Evolutionary conservation across 306 rosid species (phyloP), one percentile per base, ranked within the genome.

Genomic region (Heteromeles arbutifolia): DNA sequence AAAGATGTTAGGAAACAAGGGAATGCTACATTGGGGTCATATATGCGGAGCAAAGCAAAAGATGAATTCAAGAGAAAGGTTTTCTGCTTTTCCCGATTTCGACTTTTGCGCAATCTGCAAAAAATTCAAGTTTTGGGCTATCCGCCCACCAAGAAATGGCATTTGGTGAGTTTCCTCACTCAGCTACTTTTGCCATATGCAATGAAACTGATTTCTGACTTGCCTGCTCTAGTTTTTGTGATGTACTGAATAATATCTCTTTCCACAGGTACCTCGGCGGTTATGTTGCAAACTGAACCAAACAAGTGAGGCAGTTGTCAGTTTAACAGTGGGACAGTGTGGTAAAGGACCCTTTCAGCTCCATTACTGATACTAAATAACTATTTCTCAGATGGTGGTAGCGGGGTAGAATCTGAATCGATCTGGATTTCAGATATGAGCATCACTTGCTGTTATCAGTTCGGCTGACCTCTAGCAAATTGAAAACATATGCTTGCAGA

Each of bases 121-220:
- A 82, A 81, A 83, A 80, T 91, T 67, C 79, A 73, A 75, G 87
- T 88, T 22, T 70, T 78, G 79, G 88, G 84, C 21, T 80, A 85
- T 72, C 87, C 91, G 24, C 78, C 86, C 72, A 85, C 81, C 86
- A 81, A 85, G 85, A 88, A 77, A 67, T 91, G 96, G 96, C 90
- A 91, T 81, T 64, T 87, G 90, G 96, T 91, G 74, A 70, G 90
- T 81, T 79, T 68, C 48, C 22, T 50, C 24, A 44, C 59, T 43
- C 68, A 45, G 54, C 22, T 25, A 56, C 59, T 77, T 82, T 69
- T 32, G 21, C 34, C 75, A 6, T 57, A 14, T 29, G 54, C 22
- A 58, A 28, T 25, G 24, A 67, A 43, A 14, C n/a, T 25, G 5
- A 44, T 63, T 10, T 31, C 69, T 19, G 62, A 77, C 67, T 72